A percentile compares a stretch with the other conserved stretches of the same genome.
Evolutionary conservation across 805 yeast species (phyloP).

Genomic region (Ogataea neopini): DNA sequence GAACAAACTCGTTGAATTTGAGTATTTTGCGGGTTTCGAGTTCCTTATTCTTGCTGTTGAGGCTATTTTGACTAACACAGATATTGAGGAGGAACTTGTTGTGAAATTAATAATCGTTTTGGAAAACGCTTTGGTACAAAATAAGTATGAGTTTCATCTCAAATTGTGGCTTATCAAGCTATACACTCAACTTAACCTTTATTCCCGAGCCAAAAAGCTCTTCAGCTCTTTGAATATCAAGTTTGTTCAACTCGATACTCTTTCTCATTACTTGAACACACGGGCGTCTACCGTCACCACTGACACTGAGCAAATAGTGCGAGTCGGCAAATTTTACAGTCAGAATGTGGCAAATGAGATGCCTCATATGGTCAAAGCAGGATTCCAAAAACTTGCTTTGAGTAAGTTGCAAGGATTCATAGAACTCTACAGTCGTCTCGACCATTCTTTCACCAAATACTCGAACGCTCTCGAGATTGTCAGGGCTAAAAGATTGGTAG

Average conservation of each 20-base stretch:
- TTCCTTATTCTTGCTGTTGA: conserved; percentile 58
- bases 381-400: conserved; percentile 59
- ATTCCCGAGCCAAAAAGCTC: conserved; percentile 47
- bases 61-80: conserved; percentile 24
- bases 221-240: conserved; percentile 62
- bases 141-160: conserved; percentile 72
- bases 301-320: conserved; percentile 36
- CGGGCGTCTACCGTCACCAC: conserved; percentile 46
- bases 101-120: conserved; percentile 52
- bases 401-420: conserved; percentile 69
- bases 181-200: conserved; percentile 59
- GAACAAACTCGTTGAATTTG: conserved; percentile 52
- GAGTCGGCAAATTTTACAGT: conserved; percentile 48
- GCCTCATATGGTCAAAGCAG: conserved; percentile 46
- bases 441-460: conserved; percentile 49
- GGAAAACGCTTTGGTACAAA: conserved; percentile 55
- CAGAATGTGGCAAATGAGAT: conserved; percentile 54
- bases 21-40: conserved; percentile 70
- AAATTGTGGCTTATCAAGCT: conserved; percentile 70
- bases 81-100: conserved; percentile 25
- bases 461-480: conserved; percentile 37
- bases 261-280: conserved; percentile 53
- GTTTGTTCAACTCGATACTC: conserved; percentile 73
- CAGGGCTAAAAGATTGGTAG: conserved; percentile 36
- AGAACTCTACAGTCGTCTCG: conserved; percentile 55